Evolutionary conservation across 1,139 yeast genomes (phyloP).

Genomic region (Sugiyamaella castrensis): DNA sequence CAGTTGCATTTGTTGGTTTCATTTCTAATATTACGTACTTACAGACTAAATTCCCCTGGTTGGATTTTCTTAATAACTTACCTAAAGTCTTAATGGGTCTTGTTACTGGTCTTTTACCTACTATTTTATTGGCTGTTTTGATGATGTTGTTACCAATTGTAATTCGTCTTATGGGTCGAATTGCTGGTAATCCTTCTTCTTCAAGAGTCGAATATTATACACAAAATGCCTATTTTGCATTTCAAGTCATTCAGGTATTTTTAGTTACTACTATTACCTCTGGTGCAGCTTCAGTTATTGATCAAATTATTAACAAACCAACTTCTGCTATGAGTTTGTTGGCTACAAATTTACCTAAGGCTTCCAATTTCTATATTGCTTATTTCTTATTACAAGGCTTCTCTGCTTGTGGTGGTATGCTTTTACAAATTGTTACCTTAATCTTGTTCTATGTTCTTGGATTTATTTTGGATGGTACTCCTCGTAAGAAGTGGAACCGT

Average conservation of each 20-base stretch:
- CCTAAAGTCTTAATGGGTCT: constrained; percentile 71
- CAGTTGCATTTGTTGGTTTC: constrained; percentile 94
- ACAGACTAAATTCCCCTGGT: constrained; percentile 55
- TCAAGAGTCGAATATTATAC: constrained; percentile 77
- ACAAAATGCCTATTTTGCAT: constrained; percentile 83
- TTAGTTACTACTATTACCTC: constrained; percentile 78
- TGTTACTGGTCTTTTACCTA: constrained; percentile 83
- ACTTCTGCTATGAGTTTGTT: constrained; percentile 62
- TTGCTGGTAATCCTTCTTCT: constrained; percentile 66
- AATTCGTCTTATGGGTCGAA: constrained; percentile 67
- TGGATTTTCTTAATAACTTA: constrained; percentile 65
- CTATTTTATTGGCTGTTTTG: constrained; percentile 73
- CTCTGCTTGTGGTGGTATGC: constrained; percentile 71
- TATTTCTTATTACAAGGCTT: constrained; percentile 77
- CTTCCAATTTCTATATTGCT: constrained; percentile 69
- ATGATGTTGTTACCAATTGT: constrained; percentile 83
- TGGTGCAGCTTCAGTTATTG: constrained; percentile 73
- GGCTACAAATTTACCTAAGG: constrained; percentile 75
- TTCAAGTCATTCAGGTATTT: constrained; percentile 84
- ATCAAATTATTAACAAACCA: constrained; percentile 64
- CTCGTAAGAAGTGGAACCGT: constrained; percentile 82
- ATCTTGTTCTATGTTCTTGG: constrained; percentile 71
- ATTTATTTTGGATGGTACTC: constrained; percentile 66
- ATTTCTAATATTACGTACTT: constrained; percentile 78
- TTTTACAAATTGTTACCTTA: constrained; percentile 74